Evolutionary conservation across 805 yeast species (phyloP).

Genomic region (Ogataea kodamae): DNA sequence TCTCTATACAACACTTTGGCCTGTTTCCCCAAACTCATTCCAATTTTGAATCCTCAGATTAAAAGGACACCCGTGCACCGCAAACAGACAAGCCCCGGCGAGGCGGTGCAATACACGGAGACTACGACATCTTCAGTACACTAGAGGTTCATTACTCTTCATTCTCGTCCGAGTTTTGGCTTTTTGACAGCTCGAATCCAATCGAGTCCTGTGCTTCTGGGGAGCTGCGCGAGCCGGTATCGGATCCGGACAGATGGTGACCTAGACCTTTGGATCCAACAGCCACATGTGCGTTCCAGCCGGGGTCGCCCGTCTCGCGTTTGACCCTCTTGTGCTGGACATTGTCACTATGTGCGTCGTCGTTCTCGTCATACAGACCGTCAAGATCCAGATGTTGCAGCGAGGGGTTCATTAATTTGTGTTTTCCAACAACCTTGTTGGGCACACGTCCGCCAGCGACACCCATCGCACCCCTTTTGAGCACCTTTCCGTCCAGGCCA

Average conservation of each 20-base stretch:
- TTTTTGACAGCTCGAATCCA: slow-evolving; percentile 7
- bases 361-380: slow-evolving; percentile 20
- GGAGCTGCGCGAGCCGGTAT: slow-evolving; percentile 15
- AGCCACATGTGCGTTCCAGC: slow-evolving; percentile 7
- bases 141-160: slow-evolving; percentile 4
- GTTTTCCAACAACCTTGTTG: slow-evolving; percentile 21
- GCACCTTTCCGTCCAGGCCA: slow-evolving; percentile 1
- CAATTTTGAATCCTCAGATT: too few relatives aligned
- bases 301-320: slow-evolving; percentile 27
- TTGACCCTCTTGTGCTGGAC: slow-evolving; percentile 40
- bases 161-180: slow-evolving; percentile 15
- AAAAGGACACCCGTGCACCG: slow-evolving; percentile 10
- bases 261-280: slow-evolving; percentile 7
- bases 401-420: slow-evolving; percentile 24
- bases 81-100: too few relatives aligned
- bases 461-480: slow-evolving; percentile 8
- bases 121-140: too few relatives aligned
- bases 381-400: slow-evolving; percentile 25
- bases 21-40: too few relatives aligned
- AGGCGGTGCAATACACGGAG: too few relatives aligned
- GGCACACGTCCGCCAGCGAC: slow-evolving; percentile 16
- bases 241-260: slow-evolving; percentile 10
- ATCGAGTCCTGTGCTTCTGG: slow-evolving; percentile 9
- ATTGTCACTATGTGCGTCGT: slow-evolving; percentile 18
- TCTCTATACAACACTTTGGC: too few relatives aligned